Evolutionary conservation across 371 early-diverging fungal species (phyloP), one percentile per base, ranked within the genome.

Genomic region (Modicella reniformis): DNA sequence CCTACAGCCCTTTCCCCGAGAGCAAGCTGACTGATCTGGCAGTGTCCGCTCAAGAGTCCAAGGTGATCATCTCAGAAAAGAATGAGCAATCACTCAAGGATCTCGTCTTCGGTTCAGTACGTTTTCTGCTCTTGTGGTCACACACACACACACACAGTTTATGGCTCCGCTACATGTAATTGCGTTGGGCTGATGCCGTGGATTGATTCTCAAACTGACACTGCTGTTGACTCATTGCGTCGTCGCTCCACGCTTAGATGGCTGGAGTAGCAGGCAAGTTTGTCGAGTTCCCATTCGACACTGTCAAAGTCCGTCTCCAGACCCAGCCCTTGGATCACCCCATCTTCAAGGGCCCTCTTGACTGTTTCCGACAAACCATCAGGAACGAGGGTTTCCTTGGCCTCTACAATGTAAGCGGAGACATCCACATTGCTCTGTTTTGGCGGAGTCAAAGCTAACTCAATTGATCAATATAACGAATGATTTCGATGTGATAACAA

Each of bases 221-320:
- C 13, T 41, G 25, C 37, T 44, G 17, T 44, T 44, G 3, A 10
- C 44, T 12, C 17, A 17, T 6, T 50, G 25, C 26, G 50, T 50
- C n/a, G n/a, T 13, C 50, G 5, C 32, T 21, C 17, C 19, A 2
- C 5, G 28, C 44, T 12, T 80, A 90, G 92, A 66, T 94, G 32
- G 92, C 96, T 8, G 98, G 98, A 40, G 90, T 96, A 82, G 85
- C 91, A 48, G 96, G 95, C 74, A 97, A 97, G 87, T 83, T 94
- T 65, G 92, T 96, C 60, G 98, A 98, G 81, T 95, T 93, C 79
- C 98, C 98, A 19, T 96, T 97, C 80, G 98, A 98, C 85, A 97
- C 98, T 1, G 86, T 98, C 82, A 98, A 98, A 72, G 96, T 96
- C 26, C 90, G 97, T 10, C 88, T 97, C 53, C 98, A 98, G 75